Percentiles rank a stretch among this genome's conserved stretches.
Conservation (phyloP, 1,139 yeast species). For the Diutina neorugosa region DNA sequence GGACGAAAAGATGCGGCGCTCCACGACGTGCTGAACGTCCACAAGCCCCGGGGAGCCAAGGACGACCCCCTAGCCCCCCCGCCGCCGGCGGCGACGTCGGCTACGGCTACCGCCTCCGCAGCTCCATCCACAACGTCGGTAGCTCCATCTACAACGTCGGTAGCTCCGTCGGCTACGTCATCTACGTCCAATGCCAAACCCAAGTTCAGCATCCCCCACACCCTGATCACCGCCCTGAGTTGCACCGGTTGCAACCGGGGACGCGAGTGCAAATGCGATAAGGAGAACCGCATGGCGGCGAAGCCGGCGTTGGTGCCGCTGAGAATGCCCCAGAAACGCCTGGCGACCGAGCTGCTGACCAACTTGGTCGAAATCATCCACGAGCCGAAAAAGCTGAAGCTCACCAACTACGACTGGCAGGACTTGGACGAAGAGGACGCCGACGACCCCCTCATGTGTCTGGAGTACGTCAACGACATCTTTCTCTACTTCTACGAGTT, state of each 20-base stretch:
- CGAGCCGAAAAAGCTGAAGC: constrained; percentile 21
- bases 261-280: constrained; percentile 1
- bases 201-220: constrained; percentile 3
- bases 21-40: constrained; percentile 3
- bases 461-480: constrained; percentile 84
- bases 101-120: background rate
- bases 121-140: no score
- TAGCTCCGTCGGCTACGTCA: no score
- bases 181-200: background rate
- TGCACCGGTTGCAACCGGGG: constrained; percentile 3
- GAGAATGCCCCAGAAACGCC: constrained; percentile 43
- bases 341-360: constrained; percentile 43
- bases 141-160: no score
- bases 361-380: constrained; percentile 35
- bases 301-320: constrained; percentile 16
- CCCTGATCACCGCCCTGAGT: background rate
- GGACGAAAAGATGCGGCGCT: background rate
- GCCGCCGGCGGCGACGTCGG: background rate
- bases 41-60: background rate
- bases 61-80: background rate
- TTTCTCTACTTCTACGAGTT: constrained; percentile 67
- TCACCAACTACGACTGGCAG: constrained; percentile 56
- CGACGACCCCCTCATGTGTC: constrained; percentile 90
- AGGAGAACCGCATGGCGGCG: background rate
- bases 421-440: constrained; percentile 85